A percentile compares a stretch with the other conserved stretches of the same genome.
These are phyloP conservation scores for Halophytophthora polymorphica DNA, from an alignment of 352 stramenopile species.

Conservation along the genomic window DNA sequence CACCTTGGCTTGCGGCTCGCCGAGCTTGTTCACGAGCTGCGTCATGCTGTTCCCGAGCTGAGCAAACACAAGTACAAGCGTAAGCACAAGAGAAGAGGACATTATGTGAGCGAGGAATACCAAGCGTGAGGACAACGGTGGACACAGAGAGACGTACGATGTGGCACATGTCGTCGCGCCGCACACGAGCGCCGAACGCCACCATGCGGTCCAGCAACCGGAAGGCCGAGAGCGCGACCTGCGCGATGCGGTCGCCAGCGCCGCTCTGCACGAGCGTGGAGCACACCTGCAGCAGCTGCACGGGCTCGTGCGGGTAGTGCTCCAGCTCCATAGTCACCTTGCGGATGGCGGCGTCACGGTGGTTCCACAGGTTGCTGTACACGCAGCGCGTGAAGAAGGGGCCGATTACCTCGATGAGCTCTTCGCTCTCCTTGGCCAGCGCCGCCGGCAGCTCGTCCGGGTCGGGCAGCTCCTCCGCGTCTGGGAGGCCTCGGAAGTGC, in stretches of 20 bases:
- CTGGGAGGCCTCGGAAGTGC: slow-evolving; percentile 64
- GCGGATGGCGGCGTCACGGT: slow-evolving; percentile 76
- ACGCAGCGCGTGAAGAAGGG: slow-evolving; percentile 77
- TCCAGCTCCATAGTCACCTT: slow-evolving; percentile 81
- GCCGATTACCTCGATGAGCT: slow-evolving; percentile 73
- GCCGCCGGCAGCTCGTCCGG: slow-evolving; percentile 65
- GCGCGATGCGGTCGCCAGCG: slow-evolving; percentile 65
- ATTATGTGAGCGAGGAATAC: neutral
- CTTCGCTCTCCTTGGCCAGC: slow-evolving; percentile 72
- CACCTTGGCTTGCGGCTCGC: slow-evolving; percentile 68
- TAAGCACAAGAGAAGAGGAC: neutral
- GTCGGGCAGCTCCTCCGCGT: slow-evolving; percentile 64
- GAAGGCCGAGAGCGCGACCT: slow-evolving; percentile 76
- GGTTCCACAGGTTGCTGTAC: slow-evolving; percentile 88
- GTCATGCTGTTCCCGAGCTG: slow-evolving; percentile 75
- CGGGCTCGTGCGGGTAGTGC: slow-evolving; percentile 44
- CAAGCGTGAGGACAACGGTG: neutral
- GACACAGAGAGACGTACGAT: slow-evolving; percentile 41
- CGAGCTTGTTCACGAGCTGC: slow-evolving; percentile 76
- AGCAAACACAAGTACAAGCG: slow-evolving; percentile 4
- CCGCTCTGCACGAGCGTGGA: slow-evolving; percentile 72
- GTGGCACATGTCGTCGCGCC: slow-evolving; percentile 57
- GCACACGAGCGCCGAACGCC: slow-evolving; percentile 38
- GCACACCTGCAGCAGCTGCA: slow-evolving; percentile 53
- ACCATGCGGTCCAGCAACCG: slow-evolving; percentile 61